Conservation (phyloP, 306 rosid species). For the Lotus japonicus region DNA sequence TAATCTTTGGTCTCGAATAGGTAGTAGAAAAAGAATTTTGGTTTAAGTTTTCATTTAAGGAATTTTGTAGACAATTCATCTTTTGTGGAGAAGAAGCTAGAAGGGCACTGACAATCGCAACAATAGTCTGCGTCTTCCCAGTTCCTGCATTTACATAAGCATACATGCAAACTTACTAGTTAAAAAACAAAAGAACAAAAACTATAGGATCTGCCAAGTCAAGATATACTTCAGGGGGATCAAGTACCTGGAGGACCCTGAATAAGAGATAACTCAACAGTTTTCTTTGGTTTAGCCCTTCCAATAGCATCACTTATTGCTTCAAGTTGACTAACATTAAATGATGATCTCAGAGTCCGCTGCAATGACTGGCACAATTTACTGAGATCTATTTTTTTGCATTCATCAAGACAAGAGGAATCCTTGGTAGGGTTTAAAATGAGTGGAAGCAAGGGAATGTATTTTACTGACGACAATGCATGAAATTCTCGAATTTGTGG, state of each 20-base stretch:
- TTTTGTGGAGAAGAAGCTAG: slow-evolving; percentile 53
- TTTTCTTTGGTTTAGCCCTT: slow-evolving; percentile 38
- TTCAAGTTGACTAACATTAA: slow-evolving; percentile 78
- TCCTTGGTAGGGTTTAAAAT: slow-evolving; percentile 55
- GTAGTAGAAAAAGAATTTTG: slow-evolving; percentile 29
- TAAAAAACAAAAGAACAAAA: slow-evolving; percentile 3
- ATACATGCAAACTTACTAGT: slow-evolving; percentile 18
- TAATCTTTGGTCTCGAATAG: slow-evolving; percentile 37
- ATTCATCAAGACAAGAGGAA: slow-evolving; percentile 32
- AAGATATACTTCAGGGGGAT: slow-evolving; percentile 10
- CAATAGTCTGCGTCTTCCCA: slow-evolving; percentile 89
- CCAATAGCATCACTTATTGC: slow-evolving; percentile 68
- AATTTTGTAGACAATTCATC: slow-evolving; percentile 25
- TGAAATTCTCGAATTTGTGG: slow-evolving; percentile 91
- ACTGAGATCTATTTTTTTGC: slow-evolving; percentile 48
- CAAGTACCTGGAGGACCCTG: slow-evolving; percentile 98
- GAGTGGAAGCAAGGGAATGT: slow-evolving; percentile 70
- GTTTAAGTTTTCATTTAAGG: slow-evolving; percentile 30
- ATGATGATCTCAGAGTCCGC: slow-evolving; percentile 62
- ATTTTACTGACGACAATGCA: slow-evolving; percentile 80
- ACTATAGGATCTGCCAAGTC: slow-evolving; percentile 6
- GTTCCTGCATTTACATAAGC: slow-evolving; percentile 55
- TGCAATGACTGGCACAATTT: slow-evolving; percentile 74
- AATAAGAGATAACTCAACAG: slow-evolving; percentile 69
- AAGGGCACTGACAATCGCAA: slow-evolving; percentile 89